These are phyloP conservation scores for Austroboletus niveus DNA, from an alignment of 1,284 basidiomycete genomes.

Conservation along the genomic window DNA sequence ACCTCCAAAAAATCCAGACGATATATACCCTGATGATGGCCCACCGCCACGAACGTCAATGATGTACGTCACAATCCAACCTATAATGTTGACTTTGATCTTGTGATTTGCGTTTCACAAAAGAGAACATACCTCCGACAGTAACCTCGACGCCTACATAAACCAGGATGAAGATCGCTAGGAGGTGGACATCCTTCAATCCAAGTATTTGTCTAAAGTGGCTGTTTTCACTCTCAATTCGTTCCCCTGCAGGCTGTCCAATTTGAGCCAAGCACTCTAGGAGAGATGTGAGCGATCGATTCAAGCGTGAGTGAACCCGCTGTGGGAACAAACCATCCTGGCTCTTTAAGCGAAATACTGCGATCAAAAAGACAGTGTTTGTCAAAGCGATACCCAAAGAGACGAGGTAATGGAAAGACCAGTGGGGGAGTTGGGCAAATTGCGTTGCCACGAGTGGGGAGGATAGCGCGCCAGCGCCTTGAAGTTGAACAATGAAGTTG, in stretches of 20 bases:
- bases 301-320: not conserved
- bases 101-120: not conserved
- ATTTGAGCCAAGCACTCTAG: conserved; percentile 33
- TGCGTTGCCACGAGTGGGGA: conserved; percentile 65
- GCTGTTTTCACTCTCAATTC: conserved; percentile 32
- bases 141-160: conserved; percentile 63
- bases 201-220: conserved; percentile 50
- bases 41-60: conserved; percentile 47
- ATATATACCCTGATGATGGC: conserved; percentile 48
- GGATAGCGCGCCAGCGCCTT: conserved; percentile 58
- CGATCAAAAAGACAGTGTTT: conserved; percentile 43
- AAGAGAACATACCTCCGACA: conserved; percentile 39
- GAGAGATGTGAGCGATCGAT: conserved; percentile 7
- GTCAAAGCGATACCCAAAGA: conserved; percentile 54
- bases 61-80: conserved; percentile 54
- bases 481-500: too few relatives aligned
- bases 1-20: conserved; percentile 53
- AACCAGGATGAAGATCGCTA: conserved; percentile 51
- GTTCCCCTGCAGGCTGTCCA: conserved; percentile 31
- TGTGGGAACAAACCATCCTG: conserved; percentile 47
- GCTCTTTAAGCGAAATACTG: conserved; percentile 52
- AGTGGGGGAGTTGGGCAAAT: conserved; percentile 48
- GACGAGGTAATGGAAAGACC: conserved; percentile 66
- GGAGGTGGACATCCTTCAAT: conserved; percentile 46
- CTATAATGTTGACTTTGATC: conserved; percentile 23